These are phyloP conservation scores for Radiomyces spectabilis DNA, from an alignment of 192 early-diverging fungal species.

Conservation along the genomic window DNA sequence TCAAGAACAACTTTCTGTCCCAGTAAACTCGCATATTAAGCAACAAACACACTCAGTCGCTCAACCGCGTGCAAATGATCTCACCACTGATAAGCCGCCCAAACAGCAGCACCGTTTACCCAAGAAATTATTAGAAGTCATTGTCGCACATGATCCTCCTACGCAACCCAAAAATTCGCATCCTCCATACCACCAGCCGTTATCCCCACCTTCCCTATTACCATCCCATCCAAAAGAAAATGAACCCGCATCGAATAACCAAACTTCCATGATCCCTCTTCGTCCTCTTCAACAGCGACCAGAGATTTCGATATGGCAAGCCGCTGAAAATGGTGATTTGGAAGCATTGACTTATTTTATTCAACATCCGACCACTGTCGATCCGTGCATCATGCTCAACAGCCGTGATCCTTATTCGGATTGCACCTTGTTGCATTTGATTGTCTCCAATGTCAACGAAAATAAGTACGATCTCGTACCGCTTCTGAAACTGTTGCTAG, in stretches of 20 bases:
- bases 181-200: neutral
- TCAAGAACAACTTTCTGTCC: neutral
- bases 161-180: no score
- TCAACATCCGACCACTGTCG: neutral
- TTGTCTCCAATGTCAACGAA: constrained; percentile 3
- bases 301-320: constrained; percentile 18
- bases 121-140: no score
- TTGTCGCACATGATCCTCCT: no score
- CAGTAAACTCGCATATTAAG: neutral
- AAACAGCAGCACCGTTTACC: no score
- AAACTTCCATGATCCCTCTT: neutral
- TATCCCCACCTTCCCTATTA: neutral
- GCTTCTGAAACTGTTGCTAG: constrained; percentile 4
- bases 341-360: constrained; percentile 17
- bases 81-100: no score
- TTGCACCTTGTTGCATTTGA: constrained; percentile 17
- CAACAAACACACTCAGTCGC: neutral
- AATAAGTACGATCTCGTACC: neutral
- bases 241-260: neutral
- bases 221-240: neutral
- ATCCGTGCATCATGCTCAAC: constrained; percentile 9
- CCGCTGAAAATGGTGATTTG: constrained; percentile 19
- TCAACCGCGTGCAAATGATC: neutral
- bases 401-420: constrained; percentile 19
- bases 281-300: neutral